A percentile compares a stretch with the other conserved stretches of the same genome.
phyloP scores from a whole-genome alignment of 768 basidiomycete species.

The Dacryopinax spathularia region DNA sequence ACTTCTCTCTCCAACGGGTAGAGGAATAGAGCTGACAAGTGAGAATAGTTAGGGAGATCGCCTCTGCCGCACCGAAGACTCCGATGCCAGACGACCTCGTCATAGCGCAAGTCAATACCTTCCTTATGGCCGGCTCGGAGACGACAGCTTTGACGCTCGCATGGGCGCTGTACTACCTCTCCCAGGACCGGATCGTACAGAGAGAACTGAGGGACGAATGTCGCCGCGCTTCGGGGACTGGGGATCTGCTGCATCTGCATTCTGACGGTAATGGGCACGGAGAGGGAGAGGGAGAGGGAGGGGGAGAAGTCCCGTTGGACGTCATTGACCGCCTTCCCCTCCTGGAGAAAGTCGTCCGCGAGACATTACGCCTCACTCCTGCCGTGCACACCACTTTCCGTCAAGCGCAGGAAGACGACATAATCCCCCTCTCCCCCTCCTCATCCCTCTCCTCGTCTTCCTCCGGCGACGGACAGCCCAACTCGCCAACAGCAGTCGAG shows the following conservation, averaged over 20 bases:
- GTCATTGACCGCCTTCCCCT: slow-evolving; percentile 48
- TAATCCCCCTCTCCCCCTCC: slow-evolving; percentile 40
- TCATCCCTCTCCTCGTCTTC: too few relatives aligned
- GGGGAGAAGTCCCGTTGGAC: too few relatives aligned
- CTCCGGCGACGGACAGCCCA: too few relatives aligned
- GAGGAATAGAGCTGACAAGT: neutral
- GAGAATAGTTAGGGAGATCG: slow-evolving; percentile 36
- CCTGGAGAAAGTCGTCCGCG: slow-evolving; percentile 62
- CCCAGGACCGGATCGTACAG: slow-evolving; percentile 53
- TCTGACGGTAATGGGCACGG: too few relatives aligned
- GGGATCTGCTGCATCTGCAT: too few relatives aligned
- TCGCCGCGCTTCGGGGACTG: too few relatives aligned
- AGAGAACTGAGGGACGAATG: slow-evolving; percentile 55
- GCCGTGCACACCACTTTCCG: slow-evolving; percentile 72
- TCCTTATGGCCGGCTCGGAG: slow-evolving; percentile 84
- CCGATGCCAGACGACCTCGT: slow-evolving; percentile 80
- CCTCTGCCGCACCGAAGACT: slow-evolving; percentile 40
- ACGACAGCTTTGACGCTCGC: slow-evolving; percentile 70
- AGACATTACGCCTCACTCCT: slow-evolving; percentile 63
- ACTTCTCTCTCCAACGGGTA: too few relatives aligned
- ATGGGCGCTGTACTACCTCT: slow-evolving; percentile 66
- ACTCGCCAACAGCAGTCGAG: neutral
- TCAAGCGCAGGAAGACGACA: slow-evolving; percentile 46
- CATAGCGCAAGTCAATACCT: slow-evolving; percentile 71
- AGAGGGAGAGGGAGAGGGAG: too few relatives aligned